Evolutionary conservation across 2,329 filamentous ascomycete genomes (phyloP), one percentile per base, ranked within the genome.

Genomic region (Penicillium sp.): DNA sequence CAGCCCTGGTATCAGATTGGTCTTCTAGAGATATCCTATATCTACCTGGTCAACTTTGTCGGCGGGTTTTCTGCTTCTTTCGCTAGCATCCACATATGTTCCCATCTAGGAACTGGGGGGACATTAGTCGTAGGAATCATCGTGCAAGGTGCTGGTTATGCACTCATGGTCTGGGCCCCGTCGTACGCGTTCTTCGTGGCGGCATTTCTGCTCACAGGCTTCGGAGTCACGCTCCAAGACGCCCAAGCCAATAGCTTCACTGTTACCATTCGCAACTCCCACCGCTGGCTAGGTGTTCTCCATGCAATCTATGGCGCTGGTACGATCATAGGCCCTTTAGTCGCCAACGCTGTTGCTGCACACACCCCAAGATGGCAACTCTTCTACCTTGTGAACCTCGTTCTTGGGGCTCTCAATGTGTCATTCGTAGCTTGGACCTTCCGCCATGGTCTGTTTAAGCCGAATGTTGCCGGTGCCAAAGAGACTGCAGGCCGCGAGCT

Each of bases 51-150:
- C 26, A 70, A 69, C 52, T 70, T 70, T 51, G 17, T 38, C 21
- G 69, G 69, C 21, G 67, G 66, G 58, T 60, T 69, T 11, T 56
- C 56, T n/a, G 69, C 67, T 13, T 70, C 64, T 13, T 68, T 69
- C 53, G 60, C 65, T 56, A 70, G 69, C 45, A 70, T 70, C 58
- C 69, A 70, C 46, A 60, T 70, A 38, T 70, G 67, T 60, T 66
- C 69, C 15, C 53, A 64, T 29, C 29, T 69, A 29, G 69, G 69
- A 11, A 70, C 67, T 1, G 69, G 69, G 7, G 69, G 69, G 7
- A 70, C 69, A 1, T 55, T 70, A 19, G 63, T 70, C 17, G 30
- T 69, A 1, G 69, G 66, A 6, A 62, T 67, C 29, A 47, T 56
- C 2, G 55, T 69, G 21, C 69, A 70, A 53, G 63, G 64, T 29